These are phyloP conservation scores for Tetraselmis chui DNA, from an alignment of 139 green algal species.

Conservation along the genomic window DNA sequence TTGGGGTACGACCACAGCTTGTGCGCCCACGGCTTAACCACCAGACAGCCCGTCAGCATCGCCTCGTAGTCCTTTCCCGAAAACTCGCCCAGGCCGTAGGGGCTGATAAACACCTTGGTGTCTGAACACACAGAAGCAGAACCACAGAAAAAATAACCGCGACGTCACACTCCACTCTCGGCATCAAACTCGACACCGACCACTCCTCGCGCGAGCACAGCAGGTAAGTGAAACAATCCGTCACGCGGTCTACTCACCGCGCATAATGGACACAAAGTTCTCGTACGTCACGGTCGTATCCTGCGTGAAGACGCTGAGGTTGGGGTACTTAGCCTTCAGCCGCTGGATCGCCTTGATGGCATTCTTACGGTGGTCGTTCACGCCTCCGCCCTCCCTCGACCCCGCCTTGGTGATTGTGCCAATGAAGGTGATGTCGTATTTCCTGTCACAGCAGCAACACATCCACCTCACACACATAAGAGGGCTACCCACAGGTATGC, in stretches of 20 bases:
- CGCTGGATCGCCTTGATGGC: neutral
- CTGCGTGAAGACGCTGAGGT: neutral
- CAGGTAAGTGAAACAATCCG: too few species aligned
- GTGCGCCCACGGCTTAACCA: neutral
- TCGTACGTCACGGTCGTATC: neutral
- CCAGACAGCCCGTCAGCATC: neutral
- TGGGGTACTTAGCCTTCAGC: neutral
- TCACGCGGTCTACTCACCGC: neutral
- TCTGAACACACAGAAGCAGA: too few species aligned
- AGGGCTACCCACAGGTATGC: too few species aligned
- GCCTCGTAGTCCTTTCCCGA: neutral
- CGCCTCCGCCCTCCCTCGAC: neutral
- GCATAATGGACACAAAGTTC: neutral
- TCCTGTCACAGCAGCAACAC: neutral
- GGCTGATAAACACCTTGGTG: neutral
- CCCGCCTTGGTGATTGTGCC: neutral
- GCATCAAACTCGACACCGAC: too few species aligned
- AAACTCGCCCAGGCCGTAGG: neutral
- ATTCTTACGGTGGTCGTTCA: neutral
- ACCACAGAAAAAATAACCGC: too few species aligned
- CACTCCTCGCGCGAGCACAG: too few species aligned
- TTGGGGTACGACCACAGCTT: neutral
- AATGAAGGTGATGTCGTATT: neutral
- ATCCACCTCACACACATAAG: too few species aligned
- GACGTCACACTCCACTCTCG: too few species aligned